These are phyloP conservation scores for Cucurbita maxima DNA, from an alignment of 306 rosid species.

Conservation along the genomic window DNA sequence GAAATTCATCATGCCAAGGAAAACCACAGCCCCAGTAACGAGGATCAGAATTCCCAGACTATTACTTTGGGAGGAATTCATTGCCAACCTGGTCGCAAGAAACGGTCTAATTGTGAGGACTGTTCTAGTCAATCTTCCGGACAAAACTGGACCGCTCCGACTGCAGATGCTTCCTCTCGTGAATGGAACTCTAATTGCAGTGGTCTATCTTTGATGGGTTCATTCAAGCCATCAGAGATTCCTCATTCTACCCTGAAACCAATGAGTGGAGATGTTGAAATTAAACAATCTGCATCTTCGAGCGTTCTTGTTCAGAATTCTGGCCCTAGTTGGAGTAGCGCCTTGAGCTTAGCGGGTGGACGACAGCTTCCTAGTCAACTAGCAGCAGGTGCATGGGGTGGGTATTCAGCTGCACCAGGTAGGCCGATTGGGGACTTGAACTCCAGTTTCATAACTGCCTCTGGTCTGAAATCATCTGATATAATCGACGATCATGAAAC, in stretches of 20 bases:
- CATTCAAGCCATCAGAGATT: constrained; percentile 22
- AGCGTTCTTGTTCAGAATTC: constrained; percentile 27
- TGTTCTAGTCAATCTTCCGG: constrained; percentile 65
- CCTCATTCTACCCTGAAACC: constrained; percentile 13
- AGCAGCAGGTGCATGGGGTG: constrained; percentile 23
- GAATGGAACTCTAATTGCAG: constrained; percentile 27
- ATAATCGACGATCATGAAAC: constrained; percentile 19
- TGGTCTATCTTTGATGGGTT: constrained; percentile 22
- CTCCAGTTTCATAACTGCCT: constrained; percentile 34
- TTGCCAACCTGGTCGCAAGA: constrained; percentile 31
- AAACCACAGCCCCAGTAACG: constrained; percentile 17
- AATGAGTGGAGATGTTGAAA: constrained; percentile 10
- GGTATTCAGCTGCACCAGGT: constrained; percentile 24
- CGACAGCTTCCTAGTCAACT: constrained; percentile 16
- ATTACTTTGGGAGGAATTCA: constrained; percentile 31
- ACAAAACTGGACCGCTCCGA: constrained; percentile 44
- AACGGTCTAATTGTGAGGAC: constrained; percentile 52
- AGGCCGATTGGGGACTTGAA: constrained; percentile 48
- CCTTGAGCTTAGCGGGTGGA: constrained; percentile 34
- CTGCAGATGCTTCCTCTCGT: constrained; percentile 20
- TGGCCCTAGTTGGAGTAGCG: constrained; percentile 45
- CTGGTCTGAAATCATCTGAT: constrained; percentile 33
- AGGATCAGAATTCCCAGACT: constrained; percentile 27
- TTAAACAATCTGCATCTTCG: constrained; percentile 23
- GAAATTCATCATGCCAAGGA: constrained; percentile 20